These are phyloP conservation scores for Saccharomyces hybrid DNA, from an alignment of 1,139 yeast genomes.

Conservation along the genomic window DNA sequence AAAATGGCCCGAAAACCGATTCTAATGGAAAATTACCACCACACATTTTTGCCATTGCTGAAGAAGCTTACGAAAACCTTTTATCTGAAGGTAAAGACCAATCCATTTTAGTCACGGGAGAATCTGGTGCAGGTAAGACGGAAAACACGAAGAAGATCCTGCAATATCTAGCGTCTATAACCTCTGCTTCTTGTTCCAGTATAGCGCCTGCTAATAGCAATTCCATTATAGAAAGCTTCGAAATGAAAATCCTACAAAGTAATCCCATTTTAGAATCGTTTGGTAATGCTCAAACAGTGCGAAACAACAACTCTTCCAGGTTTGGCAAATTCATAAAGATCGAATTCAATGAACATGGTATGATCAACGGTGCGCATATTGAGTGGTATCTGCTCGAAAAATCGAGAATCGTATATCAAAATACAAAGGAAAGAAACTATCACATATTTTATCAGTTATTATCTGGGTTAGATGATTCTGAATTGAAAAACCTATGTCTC, in stretches of 20 bases:
- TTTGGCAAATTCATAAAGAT: constrained; percentile 95
- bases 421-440: constrained; percentile 73
- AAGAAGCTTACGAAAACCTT: constrained; percentile 74
- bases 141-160: constrained; percentile 95
- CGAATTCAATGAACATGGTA: constrained; percentile 58
- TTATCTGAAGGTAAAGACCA: constrained; percentile 69
- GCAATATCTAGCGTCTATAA: constrained; percentile 80
- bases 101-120: constrained; percentile 92
- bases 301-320: constrained; percentile 91
- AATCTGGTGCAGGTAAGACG: constrained; percentile 97
- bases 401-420: constrained; percentile 81
- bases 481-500: constrained; percentile 37
- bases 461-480: constrained; percentile 48
- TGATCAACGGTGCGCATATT: constrained; percentile 80
- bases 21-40: constrained; percentile 52
- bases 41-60: constrained; percentile 89
- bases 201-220: constrained; percentile 4
- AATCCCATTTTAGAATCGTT: constrained; percentile 94
- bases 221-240: constrained; percentile 41
- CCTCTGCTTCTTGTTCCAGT: constrained; percentile 31
- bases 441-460: constrained; percentile 87
- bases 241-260: constrained; percentile 81
- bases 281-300: constrained; percentile 94
- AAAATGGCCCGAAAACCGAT: neutral
- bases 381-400: constrained; percentile 93